A percentile compares a stretch with the other conserved stretches of the same genome.
Conservation (phyloP, 1,284 basidiomycete species). For the Pseudozyma flocculosa region DNA sequence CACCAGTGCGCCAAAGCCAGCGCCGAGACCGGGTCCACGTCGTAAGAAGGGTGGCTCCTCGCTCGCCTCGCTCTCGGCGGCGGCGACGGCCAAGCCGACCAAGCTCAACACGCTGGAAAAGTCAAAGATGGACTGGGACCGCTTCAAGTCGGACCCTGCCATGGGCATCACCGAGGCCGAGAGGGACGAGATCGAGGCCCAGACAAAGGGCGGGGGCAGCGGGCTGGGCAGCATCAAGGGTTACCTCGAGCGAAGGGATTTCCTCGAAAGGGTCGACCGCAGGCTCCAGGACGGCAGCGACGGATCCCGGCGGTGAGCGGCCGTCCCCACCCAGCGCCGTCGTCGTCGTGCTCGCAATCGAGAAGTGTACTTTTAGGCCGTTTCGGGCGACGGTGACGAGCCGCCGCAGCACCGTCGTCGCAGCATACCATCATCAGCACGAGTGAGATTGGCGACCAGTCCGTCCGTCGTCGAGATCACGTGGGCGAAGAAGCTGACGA, state of each 20-base stretch:
- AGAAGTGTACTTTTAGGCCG: no score
- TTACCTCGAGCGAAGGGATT: constrained; percentile 50
- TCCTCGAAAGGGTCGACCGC: constrained; percentile 48
- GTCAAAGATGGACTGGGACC: constrained; percentile 54
- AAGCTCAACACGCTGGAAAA: constrained; percentile 58
- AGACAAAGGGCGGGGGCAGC: constrained; percentile 50
- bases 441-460: no score
- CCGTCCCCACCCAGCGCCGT: no score
- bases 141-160: constrained; percentile 13
- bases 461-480: no score
- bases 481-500: no score
- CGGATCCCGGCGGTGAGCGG: no score
- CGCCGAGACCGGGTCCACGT: constrained; percentile 13
- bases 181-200: constrained; percentile 51
- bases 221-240: constrained; percentile 54
- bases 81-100: constrained; percentile 14
- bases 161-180: constrained; percentile 40
- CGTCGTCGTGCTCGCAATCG: no score
- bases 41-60: constrained; percentile 34
- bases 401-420: no score
- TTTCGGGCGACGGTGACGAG: no score
- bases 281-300: neutral
- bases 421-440: no score
- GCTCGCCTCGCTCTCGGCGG: constrained; percentile 32
- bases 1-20: neutral